Conservation (phyloP, 2,329 filamentous ascomycete species). For the Botryotinia convoluta region DNA sequence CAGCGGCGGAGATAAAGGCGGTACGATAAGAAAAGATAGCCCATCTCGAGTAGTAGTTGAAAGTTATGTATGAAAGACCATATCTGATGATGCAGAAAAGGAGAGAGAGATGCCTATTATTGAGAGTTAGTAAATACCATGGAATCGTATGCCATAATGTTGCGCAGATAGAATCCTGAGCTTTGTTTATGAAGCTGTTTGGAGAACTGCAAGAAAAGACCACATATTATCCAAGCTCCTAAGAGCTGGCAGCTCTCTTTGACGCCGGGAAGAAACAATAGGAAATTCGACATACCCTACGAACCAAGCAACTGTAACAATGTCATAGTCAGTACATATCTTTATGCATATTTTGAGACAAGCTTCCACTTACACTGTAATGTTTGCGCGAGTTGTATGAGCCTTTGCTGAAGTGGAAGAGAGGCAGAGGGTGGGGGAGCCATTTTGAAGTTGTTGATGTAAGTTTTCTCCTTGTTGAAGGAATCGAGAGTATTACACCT, state of each 20-base stretch:
- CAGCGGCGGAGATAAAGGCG: slow-evolving; percentile 83
- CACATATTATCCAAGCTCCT: slow-evolving; percentile 21
- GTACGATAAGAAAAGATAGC: slow-evolving; percentile 85
- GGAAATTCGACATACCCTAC: slow-evolving; percentile 61
- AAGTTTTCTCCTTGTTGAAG: background rate
- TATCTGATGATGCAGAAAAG: slow-evolving; percentile 83
- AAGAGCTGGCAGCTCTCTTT: slow-evolving; percentile 18
- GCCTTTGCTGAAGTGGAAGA: slow-evolving; percentile 47
- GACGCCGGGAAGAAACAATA: slow-evolving; percentile 18
- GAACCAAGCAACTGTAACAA: slow-evolving; percentile 69
- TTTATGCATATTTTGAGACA: slow-evolving; percentile 21
- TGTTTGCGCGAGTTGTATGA: slow-evolving; percentile 78
- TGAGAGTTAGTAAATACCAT: background rate
- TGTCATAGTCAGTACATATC: slow-evolving; percentile 27
- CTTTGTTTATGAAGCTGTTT: background rate
- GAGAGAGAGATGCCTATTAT: slow-evolving; percentile 74
- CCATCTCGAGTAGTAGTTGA: slow-evolving; percentile 78
- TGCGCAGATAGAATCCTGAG: slow-evolving; percentile 24
- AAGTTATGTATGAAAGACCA: slow-evolving; percentile 77
- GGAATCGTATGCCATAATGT: slow-evolving; percentile 8
- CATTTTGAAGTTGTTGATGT: slow-evolving; percentile 29
- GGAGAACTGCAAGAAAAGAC: background rate
- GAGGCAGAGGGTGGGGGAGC: slow-evolving; percentile 37
- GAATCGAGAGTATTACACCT: background rate
- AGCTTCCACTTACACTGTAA: slow-evolving; percentile 74